phyloP scores from a whole-genome alignment of 257 asterid genomes.

The Hygrophila difformis region DNA sequence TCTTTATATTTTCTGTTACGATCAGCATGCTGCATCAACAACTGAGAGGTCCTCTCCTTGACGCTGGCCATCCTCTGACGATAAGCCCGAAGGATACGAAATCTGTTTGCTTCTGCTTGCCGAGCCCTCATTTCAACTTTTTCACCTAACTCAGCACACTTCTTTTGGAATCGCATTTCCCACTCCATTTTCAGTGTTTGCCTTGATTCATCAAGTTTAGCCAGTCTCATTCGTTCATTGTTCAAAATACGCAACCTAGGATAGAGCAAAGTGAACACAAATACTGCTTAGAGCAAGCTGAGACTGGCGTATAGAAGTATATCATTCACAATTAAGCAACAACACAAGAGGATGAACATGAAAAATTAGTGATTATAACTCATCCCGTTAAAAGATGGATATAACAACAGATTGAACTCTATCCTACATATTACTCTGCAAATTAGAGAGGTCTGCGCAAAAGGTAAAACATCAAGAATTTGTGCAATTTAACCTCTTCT shows the following conservation, averaged over 20 bases:
- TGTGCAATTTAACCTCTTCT: too few species aligned
- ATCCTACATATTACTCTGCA: too few species aligned
- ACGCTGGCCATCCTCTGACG: constrained; percentile 70
- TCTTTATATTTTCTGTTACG: constrained; percentile 89
- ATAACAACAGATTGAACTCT: too few species aligned
- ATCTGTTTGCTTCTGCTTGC: constrained; percentile 87
- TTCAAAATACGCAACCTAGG: constrained; percentile 69
- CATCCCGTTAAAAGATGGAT: too few species aligned
- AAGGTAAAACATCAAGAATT: too few species aligned
- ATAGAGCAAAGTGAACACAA: constrained; percentile 10
- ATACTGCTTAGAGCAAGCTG: not conserved
- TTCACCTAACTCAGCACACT: constrained; percentile 78
- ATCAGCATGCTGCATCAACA: constrained; percentile 54
- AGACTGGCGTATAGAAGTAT: too few species aligned
- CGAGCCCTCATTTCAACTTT: constrained; percentile 74
- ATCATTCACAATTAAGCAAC: too few species aligned
- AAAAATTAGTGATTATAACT: too few species aligned
- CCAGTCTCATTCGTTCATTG: constrained; percentile 76
- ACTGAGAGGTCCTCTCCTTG: constrained; percentile 87
- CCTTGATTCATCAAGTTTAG: constrained; percentile 80
- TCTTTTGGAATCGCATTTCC: constrained; percentile 66
- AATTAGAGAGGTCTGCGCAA: too few species aligned
- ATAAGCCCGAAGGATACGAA: constrained; percentile 67
- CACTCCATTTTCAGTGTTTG: constrained; percentile 76
- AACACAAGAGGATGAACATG: too few species aligned